Evolutionary conservation across 1,284 basidiomycete genomes (phyloP), one percentile per base, ranked within the genome.

Genomic region (Pascua guehoae): DNA sequence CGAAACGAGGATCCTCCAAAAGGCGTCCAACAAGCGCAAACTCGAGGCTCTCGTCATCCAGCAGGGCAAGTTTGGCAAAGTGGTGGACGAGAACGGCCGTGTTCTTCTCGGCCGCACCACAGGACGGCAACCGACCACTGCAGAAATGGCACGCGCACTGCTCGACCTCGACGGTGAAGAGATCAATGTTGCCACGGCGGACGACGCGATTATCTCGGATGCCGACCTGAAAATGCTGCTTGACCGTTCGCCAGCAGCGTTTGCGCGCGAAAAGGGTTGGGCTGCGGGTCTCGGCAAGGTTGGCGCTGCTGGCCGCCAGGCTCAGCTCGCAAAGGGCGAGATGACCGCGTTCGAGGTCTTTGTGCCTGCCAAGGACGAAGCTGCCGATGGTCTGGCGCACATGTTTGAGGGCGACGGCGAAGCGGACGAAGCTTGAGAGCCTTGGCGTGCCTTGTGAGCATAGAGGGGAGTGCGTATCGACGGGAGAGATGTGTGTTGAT

Each of bases 1-100:
- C 62, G 94, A 98, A 79, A 88, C 88, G 46, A 88, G 86, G 72
- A 93, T 97, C 67, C 86, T 97, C 81, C 84, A 92, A 70, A 85
- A 87, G 38, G 94, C 94, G 0, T 84, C 85, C 10, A 88, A 91
- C 78, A 98, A 84, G 78, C 84, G 90, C 24, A 87, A 91, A 73
- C 83, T 98, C 2, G 94, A 97, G 78, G 90, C 91, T 3, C 80
- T 97, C 32, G 92, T 98, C 67, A 97, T 97, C 66, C 90, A 91
- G 18, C 90, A 94, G 79, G 87, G 88, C 66, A 89, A 91, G 76
- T 91, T 92, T 49, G 75, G 75, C 78, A 86, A 86, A 50, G 71
- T 78, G 2, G 75, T 77, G 1, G 77, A 78, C 54, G 73, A 76
- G 53, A 76, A 86, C 81, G 79, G 88, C 0, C 58, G 80, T 70